Evolutionary conservation across 208 protist genomes (phyloP).

Genomic region (Plasmodiophora brassicae): DNA sequence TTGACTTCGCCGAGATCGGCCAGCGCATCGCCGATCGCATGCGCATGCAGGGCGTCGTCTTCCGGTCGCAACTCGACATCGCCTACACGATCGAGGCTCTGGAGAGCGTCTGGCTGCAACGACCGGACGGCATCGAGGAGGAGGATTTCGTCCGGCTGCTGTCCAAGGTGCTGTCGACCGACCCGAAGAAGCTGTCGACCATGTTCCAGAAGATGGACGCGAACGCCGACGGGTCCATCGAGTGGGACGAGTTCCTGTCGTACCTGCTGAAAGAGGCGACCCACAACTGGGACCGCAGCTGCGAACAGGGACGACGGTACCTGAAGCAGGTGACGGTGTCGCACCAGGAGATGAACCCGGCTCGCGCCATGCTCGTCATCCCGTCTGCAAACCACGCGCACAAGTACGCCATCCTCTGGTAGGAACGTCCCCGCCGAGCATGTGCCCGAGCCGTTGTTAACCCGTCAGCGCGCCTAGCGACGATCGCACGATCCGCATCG

Average conservation of each 20-base stretch:
- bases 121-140: neutral
- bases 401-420: neutral
- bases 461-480: too few species aligned
- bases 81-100: slow-evolving; percentile 3
- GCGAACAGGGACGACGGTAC: neutral
- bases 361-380: neutral
- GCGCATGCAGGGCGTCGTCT: neutral
- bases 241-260: slow-evolving; percentile 23
- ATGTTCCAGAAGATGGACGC: slow-evolving; percentile 29
- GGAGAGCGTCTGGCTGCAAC: slow-evolving; percentile 13
- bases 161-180: neutral
- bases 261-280: slow-evolving; percentile 24
- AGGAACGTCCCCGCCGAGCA: neutral
- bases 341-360: neutral
- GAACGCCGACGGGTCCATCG: slow-evolving; percentile 11
- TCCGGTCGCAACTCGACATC: slow-evolving; percentile 2
- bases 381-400: neutral
- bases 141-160: slow-evolving; percentile 17
- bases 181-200: neutral
- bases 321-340: neutral
- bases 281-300: slow-evolving; percentile 7
- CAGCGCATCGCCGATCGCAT: neutral
- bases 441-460: too few species aligned
- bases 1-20: slow-evolving; percentile 19
- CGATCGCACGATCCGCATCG: neutral